These are phyloP conservation scores for Moniliella sp. DNA, from an alignment of 1,284 basidiomycete genomes.

Conservation along the genomic window DNA sequence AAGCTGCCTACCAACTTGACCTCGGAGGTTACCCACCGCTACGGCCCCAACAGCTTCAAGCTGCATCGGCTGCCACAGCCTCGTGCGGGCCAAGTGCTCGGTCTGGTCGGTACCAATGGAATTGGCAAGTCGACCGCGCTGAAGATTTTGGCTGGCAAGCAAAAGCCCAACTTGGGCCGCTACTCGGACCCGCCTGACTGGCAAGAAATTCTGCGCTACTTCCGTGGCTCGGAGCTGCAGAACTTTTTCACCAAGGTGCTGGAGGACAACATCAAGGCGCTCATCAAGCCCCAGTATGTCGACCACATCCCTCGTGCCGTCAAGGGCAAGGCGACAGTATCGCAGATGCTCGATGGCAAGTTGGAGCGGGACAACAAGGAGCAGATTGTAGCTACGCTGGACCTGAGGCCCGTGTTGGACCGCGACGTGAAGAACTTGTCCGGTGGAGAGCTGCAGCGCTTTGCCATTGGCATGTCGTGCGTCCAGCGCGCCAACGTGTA, in stretches of 20 bases:
- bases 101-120: constrained; percentile 33
- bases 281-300: constrained; percentile 34
- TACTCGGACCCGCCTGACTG: constrained; percentile 33
- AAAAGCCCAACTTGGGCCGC: constrained; percentile 33
- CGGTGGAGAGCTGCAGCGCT: constrained; percentile 32
- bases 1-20: constrained; percentile 33
- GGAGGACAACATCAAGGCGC: constrained; percentile 33
- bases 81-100: constrained; percentile 31
- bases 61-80: constrained; percentile 29
- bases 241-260: constrained; percentile 34
- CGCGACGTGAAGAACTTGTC: constrained; percentile 28
- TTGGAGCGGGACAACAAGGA: constrained; percentile 28
- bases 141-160: constrained; percentile 32
- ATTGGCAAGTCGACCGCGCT: constrained; percentile 33
- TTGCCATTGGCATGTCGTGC: constrained; percentile 32
- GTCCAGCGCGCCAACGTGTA: constrained; percentile 33
- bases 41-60: constrained; percentile 33
- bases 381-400: constrained; percentile 19
- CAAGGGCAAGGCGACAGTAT: constrained; percentile 23
- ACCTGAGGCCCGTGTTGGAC: constrained; percentile 24
- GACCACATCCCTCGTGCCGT: constrained; percentile 32
- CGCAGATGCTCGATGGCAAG: constrained; percentile 27
- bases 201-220: constrained; percentile 33
- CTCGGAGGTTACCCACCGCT: constrained; percentile 31
- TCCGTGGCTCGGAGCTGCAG: constrained; percentile 32